These are phyloP conservation scores for Cyberlindnera petersonii DNA, from an alignment of 805 yeast genomes.

Conservation along the genomic window DNA sequence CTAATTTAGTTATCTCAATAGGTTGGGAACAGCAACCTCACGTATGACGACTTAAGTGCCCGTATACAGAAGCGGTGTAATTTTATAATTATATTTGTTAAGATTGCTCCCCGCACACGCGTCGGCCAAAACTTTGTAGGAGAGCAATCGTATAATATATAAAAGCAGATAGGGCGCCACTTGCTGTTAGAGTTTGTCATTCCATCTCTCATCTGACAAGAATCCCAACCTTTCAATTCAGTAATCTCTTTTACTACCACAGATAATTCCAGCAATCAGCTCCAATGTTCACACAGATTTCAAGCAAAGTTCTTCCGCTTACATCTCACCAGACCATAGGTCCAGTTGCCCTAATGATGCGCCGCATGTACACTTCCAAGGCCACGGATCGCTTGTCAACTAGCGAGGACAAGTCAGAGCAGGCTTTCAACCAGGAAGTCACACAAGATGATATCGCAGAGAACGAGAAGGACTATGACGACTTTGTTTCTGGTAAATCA, in stretches of 20 bases:
- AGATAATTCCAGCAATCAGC: no score
- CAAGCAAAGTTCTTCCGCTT: neutral
- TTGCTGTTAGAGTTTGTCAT: no score
- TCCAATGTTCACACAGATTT: neutral
- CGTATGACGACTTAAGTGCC: neutral
- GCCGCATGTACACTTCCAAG: conserved; percentile 8
- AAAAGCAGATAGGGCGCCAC: no score
- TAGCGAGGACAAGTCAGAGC: conserved; percentile 3
- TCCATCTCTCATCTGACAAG: no score
- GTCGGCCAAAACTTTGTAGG: no score
- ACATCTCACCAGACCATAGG: neutral
- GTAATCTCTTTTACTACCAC: no score
- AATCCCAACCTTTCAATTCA: no score
- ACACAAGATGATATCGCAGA: conserved; percentile 11
- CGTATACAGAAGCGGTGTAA: no score
- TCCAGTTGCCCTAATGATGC: neutral
- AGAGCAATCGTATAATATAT: no score
- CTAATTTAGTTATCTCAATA: no score
- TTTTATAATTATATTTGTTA: no score
- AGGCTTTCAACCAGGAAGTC: conserved; percentile 18
- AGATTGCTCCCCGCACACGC: no score
- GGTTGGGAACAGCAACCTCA: neutral
- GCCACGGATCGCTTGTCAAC: neutral
- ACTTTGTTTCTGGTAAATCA: conserved; percentile 6
- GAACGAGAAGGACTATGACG: conserved; percentile 12